A percentile compares a stretch with the other conserved stretches of the same genome.
Conservation (phyloP, 805 yeast species). For the Hanseniaspora taiwanica region DNA sequence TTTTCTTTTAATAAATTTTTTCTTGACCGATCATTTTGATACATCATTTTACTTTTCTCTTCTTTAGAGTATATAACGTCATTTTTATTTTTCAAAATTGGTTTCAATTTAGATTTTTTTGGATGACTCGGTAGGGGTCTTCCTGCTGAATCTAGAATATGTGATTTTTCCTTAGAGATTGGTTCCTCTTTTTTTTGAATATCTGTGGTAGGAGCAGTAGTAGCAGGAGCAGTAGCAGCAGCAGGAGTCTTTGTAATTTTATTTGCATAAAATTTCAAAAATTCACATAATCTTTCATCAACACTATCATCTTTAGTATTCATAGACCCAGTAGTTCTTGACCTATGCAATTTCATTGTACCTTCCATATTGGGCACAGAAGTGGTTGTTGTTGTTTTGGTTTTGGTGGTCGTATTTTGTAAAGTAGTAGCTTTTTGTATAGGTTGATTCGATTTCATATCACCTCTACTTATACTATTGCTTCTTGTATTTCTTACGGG, state of each 20-base stretch:
- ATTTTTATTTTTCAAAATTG: slow-evolving; percentile 27
- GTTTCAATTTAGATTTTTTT: slow-evolving; percentile 30
- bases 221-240: not conserved
- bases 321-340: slow-evolving; percentile 1
- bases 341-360: not conserved
- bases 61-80: not conserved
- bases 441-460: not conserved
- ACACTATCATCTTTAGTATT: slow-evolving; percentile 11
- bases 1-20: too few species aligned
- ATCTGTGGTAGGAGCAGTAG: not conserved
- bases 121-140: slow-evolving; percentile 44
- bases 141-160: slow-evolving; percentile 24
- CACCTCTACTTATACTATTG: not conserved
- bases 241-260: not conserved
- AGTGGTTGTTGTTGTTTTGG: not conserved
- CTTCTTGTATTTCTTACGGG: slow-evolving; percentile 1
- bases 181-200: not conserved
- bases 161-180: not conserved
- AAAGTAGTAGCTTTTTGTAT: not conserved
- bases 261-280: slow-evolving; percentile 27
- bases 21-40: slow-evolving; percentile 5
- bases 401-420: not conserved
- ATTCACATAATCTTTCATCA: slow-evolving; percentile 36
- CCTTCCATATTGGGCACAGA: not conserved
- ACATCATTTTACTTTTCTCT: slow-evolving; percentile 6